These are phyloP conservation scores for Solanum appendiculatum DNA, from an alignment of 257 asterid genomes.

Conservation along the genomic window DNA sequence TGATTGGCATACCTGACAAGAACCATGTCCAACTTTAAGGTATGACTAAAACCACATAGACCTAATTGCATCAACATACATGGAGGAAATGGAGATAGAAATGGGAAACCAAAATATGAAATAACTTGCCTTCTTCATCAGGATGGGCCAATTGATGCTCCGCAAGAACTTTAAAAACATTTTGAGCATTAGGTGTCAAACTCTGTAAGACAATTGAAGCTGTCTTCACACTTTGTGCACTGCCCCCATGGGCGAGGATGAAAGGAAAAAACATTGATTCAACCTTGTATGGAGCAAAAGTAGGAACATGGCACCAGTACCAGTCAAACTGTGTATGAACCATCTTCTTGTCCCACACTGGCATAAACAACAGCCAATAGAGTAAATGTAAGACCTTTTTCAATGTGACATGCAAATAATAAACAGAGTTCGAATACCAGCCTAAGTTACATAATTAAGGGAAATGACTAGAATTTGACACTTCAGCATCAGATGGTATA, in stretches of 20 bases:
- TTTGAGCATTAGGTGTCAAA: constrained; percentile 90
- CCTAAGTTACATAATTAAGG: background rate
- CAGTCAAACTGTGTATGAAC: constrained; percentile 93
- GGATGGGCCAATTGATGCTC: constrained; percentile 75
- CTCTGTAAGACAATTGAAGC: constrained; percentile 90
- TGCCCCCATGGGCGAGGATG: constrained; percentile 71
- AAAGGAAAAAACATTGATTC: constrained; percentile 80
- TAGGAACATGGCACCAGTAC: constrained; percentile 96
- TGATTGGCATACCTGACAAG: constrained; percentile 68
- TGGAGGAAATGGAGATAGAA: constrained; percentile 2
- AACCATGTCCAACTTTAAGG: background rate
- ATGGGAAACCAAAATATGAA: background rate
- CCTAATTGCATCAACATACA: background rate
- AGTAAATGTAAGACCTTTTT: background rate
- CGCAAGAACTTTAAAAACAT: constrained; percentile 71
- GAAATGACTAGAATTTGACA: background rate
- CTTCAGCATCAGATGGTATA: background rate
- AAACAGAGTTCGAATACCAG: background rate
- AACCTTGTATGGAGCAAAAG: constrained; percentile 74
- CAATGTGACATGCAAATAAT: background rate
- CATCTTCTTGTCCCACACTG: constrained; percentile 98
- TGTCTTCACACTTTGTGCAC: constrained; percentile 71
- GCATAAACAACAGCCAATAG: background rate
- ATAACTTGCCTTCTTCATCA: constrained; percentile 61
- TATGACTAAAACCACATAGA: background rate